Conservation (phyloP, 2,329 filamentous ascomycete species). For the Fusarium longipes region DNA sequence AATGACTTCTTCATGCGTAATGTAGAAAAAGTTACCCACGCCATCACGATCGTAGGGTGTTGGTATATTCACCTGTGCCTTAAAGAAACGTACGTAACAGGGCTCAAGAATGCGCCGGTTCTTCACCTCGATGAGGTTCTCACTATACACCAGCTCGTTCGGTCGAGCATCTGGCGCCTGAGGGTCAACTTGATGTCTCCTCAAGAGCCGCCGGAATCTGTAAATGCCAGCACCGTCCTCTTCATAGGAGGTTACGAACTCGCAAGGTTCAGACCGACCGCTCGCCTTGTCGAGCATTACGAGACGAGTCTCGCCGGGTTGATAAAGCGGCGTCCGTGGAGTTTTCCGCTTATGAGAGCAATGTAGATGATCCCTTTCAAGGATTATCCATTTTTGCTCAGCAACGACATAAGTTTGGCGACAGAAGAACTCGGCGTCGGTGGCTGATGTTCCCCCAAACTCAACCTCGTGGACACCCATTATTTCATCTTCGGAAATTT, state of each 20-base stretch:
- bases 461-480: conserved; percentile 67
- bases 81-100: conserved; percentile 71
- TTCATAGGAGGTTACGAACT: conserved; percentile 58
- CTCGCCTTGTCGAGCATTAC: conserved; percentile 47
- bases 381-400: conserved; percentile 70
- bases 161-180: conserved; percentile 48
- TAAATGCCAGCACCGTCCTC: conserved; percentile 37
- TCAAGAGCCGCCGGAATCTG: conserved; percentile 63
- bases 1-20: conserved; percentile 57
- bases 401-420: conserved; percentile 74
- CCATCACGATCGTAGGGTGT: conserved; percentile 74
- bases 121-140: conserved; percentile 55
- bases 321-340: conserved; percentile 50
- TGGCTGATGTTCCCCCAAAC: conserved; percentile 64
- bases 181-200: conserved; percentile 58
- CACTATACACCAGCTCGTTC: conserved; percentile 71
- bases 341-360: conserved; percentile 57
- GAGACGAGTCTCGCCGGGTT: conserved; percentile 71
- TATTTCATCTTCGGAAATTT: conserved; percentile 66
- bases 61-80: conserved; percentile 58
- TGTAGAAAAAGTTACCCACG: conserved; percentile 73
- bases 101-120: conserved; percentile 59
- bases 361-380: conserved; percentile 64
- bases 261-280: conserved; percentile 67
- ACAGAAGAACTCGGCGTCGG: conserved; percentile 69